Conservation (phyloP, 2,329 filamentous ascomycete genomes). For the Epichloe aotearoae region DNA sequence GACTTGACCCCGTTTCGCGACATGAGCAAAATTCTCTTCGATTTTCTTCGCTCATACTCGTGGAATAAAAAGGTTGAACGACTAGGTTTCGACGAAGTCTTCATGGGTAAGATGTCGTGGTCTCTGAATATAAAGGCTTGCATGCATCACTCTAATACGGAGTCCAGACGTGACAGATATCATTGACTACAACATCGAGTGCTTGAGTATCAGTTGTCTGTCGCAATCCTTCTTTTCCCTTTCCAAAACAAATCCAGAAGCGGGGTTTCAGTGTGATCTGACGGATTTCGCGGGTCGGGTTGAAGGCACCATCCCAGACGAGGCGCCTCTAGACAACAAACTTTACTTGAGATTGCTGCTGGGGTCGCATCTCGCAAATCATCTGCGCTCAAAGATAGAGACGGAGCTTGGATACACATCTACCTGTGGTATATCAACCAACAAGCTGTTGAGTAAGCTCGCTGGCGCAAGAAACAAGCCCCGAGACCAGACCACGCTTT, state of each 20-base stretch:
- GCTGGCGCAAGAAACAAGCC: conserved; percentile 78
- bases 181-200: conserved; percentile 62
- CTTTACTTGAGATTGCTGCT: conserved; percentile 52
- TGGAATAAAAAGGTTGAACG: conserved; percentile 72
- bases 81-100: conserved; percentile 81
- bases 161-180: conserved; percentile 69
- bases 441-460: conserved; percentile 76
- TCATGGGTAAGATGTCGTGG: conserved; percentile 24
- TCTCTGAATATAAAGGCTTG: not conserved
- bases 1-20: conserved; percentile 76
- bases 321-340: conserved; percentile 19
- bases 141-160: not conserved
- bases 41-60: conserved; percentile 56
- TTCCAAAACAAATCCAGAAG: conserved; percentile 56
- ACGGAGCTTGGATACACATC: conserved; percentile 71
- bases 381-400: conserved; percentile 62
- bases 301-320: conserved; percentile 15
- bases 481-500: conserved; percentile 69
- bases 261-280: conserved; percentile 72
- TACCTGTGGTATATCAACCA: conserved; percentile 77
- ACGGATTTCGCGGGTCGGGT: conserved; percentile 51
- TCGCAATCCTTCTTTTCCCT: conserved; percentile 67
- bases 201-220: conserved; percentile 55
- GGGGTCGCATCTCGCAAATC: conserved; percentile 66
- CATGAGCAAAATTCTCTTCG: conserved; percentile 68